Conservation (phyloP, 108 stramenopile genomes). For the Cafeteria roenbergensis region DNA sequence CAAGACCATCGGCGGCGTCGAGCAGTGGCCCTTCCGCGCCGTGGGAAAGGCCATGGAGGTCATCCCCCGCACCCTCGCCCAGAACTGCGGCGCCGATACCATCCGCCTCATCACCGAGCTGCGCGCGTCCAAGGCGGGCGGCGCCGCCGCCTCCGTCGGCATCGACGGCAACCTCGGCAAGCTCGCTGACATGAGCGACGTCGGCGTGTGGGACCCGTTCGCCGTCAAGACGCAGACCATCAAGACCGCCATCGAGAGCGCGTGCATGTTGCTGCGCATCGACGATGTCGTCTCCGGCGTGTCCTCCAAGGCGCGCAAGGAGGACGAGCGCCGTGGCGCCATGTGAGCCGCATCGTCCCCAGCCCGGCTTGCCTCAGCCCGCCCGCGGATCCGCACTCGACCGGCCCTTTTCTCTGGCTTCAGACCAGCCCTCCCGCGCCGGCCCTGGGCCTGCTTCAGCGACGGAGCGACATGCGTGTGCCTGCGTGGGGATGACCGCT, state of each 20-base stretch:
- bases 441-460: too few species aligned
- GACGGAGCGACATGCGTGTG: too few species aligned
- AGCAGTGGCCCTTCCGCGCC: conserved; percentile 85
- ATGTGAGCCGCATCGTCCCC: too few species aligned
- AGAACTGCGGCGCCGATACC: conserved; percentile 96
- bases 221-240: conserved; percentile 99
- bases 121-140: conserved; percentile 78
- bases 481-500: too few species aligned
- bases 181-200: conserved; percentile 82
- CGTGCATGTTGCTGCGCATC: conserved; percentile 72
- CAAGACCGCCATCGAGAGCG: conserved; percentile 96
- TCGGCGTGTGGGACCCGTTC: conserved; percentile 96
- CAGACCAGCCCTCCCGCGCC: too few species aligned
- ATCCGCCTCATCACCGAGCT: conserved; percentile 89
- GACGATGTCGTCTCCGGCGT: conserved; percentile 97
- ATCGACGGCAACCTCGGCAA: conserved; percentile 86
- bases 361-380: too few species aligned
- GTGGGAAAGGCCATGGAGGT: conserved; percentile 96
- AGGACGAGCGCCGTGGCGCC: too few species aligned
- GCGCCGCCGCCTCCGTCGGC: conserved; percentile 65
- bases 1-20: conserved; percentile 36
- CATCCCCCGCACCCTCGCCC: conserved; percentile 92
- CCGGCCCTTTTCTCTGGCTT: too few species aligned
- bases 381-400: too few species aligned
- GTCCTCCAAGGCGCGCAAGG: too few species aligned